A percentile compares a stretch with the other conserved stretches of the same genome.
These are phyloP conservation scores for Citrullus amarus DNA, from an alignment of 306 rosid genomes.

Conservation along the genomic window DNA sequence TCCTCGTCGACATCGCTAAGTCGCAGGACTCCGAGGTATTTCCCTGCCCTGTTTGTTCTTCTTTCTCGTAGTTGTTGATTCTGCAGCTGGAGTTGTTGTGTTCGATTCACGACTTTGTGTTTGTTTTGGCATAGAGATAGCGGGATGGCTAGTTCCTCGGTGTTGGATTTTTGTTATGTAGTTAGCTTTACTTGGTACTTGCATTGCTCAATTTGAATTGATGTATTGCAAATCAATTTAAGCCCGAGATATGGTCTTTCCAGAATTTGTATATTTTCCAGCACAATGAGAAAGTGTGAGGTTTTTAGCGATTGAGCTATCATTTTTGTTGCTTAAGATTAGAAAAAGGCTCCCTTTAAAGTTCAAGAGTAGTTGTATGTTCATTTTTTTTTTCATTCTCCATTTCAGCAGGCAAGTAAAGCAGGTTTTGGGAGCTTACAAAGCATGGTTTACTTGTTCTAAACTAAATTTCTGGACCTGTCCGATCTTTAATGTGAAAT, in stretches of 20 bases:
- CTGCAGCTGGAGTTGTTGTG: neutral
- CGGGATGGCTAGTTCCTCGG: neutral
- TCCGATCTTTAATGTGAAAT: neutral
- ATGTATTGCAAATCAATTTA: neutral
- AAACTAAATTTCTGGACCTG: neutral
- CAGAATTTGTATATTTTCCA: neutral
- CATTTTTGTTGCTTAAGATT: neutral
- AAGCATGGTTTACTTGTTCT: neutral
- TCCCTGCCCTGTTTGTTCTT: neutral
- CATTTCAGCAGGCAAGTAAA: neutral
- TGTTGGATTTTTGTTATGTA: neutral
- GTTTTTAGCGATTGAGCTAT: neutral
- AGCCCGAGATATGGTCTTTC: neutral
- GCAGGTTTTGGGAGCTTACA: neutral
- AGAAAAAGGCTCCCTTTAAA: neutral
- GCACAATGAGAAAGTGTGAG: neutral
- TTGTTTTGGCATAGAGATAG: neutral
- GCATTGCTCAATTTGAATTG: neutral
- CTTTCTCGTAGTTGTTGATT: neutral
- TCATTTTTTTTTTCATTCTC: neutral
- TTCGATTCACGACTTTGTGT: neutral
- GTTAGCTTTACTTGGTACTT: neutral
- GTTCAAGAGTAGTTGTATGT: neutral
- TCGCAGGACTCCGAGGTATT: conserved; percentile 95
- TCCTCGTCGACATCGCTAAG: conserved; percentile 89